phyloP scores from a whole-genome alignment of 2,329 filamentous ascomycete genomes.

The Aspergillus luchuensis region DNA sequence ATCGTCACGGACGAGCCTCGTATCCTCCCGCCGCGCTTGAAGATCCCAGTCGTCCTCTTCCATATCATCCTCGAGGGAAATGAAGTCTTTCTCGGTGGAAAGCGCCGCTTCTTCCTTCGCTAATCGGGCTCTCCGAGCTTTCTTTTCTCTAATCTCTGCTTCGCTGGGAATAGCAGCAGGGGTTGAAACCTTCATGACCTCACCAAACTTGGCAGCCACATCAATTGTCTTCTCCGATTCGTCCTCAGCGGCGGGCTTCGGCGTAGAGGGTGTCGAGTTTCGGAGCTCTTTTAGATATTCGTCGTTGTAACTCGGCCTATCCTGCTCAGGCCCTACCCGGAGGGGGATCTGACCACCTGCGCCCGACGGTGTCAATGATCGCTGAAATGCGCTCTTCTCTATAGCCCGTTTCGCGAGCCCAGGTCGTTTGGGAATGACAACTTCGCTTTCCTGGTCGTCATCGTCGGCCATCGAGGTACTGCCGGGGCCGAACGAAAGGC shows the following conservation, averaged over 20 bases:
- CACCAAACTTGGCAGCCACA: conserved; percentile 53
- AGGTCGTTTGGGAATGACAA: conserved; percentile 61
- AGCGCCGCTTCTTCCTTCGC: conserved; percentile 62
- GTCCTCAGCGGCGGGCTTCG: conserved; percentile 52
- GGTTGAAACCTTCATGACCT: conserved; percentile 36
- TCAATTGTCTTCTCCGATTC: conserved; percentile 57
- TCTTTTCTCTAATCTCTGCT: conserved; percentile 86
- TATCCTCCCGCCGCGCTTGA: conserved; percentile 62
- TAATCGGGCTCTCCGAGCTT: conserved; percentile 79
- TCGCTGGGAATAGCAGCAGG: conserved; percentile 69
- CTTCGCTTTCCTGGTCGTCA: conserved; percentile 55
- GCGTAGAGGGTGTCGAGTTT: conserved; percentile 80
- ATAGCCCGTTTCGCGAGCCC: conserved; percentile 64
- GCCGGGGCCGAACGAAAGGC: conserved; percentile 73
- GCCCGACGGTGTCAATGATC: conserved; percentile 50
- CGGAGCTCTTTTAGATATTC: conserved; percentile 85
- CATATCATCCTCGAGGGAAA: conserved; percentile 41
- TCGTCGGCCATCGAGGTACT: conserved; percentile 58
- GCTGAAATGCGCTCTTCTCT: conserved; percentile 68
- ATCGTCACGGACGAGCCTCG: conserved; percentile 78
- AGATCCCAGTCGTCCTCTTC: conserved; percentile 51
- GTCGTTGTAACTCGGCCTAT: conserved; percentile 78
- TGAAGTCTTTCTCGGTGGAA: conserved; percentile 64
- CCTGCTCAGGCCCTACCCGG: conserved; percentile 64
- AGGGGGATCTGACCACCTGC: conserved; percentile 58